These are phyloP conservation scores for Fusarium buharicum DNA, from an alignment of 2,329 filamentous ascomycete genomes.

Conservation along the genomic window DNA sequence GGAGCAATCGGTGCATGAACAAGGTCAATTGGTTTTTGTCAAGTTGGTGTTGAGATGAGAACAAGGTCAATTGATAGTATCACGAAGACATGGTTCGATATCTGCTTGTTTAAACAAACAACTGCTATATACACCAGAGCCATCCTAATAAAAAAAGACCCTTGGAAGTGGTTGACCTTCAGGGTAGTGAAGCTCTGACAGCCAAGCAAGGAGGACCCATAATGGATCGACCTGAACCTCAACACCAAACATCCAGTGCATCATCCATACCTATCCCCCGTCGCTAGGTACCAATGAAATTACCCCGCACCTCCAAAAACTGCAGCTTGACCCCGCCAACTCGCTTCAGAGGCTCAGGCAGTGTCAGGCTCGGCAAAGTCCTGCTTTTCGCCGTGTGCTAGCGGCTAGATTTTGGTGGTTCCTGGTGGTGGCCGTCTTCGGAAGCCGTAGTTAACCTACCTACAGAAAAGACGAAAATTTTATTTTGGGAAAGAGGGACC, in stretches of 20 bases:
- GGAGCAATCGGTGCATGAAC: background rate
- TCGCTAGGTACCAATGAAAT: constrained; percentile 35
- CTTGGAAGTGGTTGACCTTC: constrained; percentile 1
- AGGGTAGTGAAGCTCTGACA: constrained; percentile 19
- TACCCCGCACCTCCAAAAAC: constrained; percentile 43
- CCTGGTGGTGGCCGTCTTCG: constrained; percentile 31
- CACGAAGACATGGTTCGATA: background rate
- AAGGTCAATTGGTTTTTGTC: background rate
- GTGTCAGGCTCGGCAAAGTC: constrained; percentile 16
- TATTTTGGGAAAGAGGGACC: constrained; percentile 25
- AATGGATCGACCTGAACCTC: constrained; percentile 5
- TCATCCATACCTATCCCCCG: constrained; percentile 3
- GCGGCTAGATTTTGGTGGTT: constrained; percentile 10
- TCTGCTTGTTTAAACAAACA: background rate
- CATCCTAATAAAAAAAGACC: too few relatives aligned
- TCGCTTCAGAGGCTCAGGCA: constrained; percentile 20
- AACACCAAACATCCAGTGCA: too few relatives aligned
- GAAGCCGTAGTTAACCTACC: too few relatives aligned
- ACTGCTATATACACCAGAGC: too few relatives aligned
- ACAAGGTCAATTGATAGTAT: background rate
- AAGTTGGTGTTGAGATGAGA: background rate
- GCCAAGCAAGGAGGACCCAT: constrained; percentile 5
- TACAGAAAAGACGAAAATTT: constrained; percentile 25
- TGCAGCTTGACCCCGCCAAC: constrained; percentile 33
- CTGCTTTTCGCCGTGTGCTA: constrained; percentile 32